Conservation (phyloP, 805 yeast genomes). For the Cyberlindnera nakhonratchasimensis region DNA sequence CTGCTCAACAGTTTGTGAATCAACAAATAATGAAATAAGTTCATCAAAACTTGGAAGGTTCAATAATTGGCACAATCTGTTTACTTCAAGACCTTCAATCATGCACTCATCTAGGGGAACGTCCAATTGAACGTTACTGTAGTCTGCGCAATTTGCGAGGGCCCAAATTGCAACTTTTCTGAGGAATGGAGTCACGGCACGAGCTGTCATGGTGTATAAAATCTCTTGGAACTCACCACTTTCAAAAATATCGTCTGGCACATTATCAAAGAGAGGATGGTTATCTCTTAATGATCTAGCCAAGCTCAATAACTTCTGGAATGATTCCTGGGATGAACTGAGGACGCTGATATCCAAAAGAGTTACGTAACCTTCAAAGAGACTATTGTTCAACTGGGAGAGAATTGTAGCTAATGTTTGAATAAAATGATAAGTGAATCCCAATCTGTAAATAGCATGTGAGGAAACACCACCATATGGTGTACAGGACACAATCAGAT, state of each 20-base stretch:
- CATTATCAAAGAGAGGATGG: constrained; percentile 27
- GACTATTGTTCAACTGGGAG: constrained; percentile 25
- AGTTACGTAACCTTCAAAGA: constrained; percentile 28
- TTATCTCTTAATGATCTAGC: constrained; percentile 23
- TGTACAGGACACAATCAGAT: constrained; percentile 44
- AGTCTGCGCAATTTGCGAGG: constrained; percentile 48
- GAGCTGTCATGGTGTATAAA: constrained; percentile 52
- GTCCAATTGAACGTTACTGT: constrained; percentile 31
- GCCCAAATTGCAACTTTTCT: constrained; percentile 59
- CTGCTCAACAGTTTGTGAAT: constrained; percentile 26
- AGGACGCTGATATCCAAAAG: constrained; percentile 35
- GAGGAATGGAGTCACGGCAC: constrained; percentile 59
- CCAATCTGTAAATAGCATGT: constrained; percentile 45
- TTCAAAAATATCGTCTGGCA: constrained; percentile 29
- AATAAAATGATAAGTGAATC: constrained; percentile 50
- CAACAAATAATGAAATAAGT: constrained; percentile 14
- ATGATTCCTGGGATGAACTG: constrained; percentile 11
- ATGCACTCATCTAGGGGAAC: constrained; percentile 24
- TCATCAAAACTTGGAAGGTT: constrained; percentile 40
- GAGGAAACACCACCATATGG: constrained; percentile 47
- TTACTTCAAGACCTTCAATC: constrained; percentile 44
- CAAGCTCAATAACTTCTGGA: constrained; percentile 8
- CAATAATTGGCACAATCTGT: constrained; percentile 48
- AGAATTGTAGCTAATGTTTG: constrained; percentile 36
- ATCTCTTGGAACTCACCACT: constrained; percentile 34